A percentile compares a stretch with the other conserved stretches of the same genome.
Conservation (phyloP, 768 basidiomycete genomes). For the Trametes villosa region DNA sequence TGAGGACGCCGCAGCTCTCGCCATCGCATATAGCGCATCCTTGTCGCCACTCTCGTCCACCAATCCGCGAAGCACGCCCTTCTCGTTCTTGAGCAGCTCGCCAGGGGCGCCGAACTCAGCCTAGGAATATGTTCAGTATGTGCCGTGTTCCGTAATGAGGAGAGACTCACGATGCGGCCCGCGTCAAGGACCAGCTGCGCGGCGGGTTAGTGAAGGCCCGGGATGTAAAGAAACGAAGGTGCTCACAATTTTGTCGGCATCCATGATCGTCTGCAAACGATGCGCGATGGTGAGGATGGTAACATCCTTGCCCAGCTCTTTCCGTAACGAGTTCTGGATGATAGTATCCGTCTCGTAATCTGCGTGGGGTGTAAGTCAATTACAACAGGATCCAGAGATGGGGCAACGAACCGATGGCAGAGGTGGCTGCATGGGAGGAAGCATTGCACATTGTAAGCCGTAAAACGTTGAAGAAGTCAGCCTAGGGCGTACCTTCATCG, state of each 20-base stretch:
- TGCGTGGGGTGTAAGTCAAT: constrained; percentile 3
- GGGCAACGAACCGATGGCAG: constrained; percentile 43
- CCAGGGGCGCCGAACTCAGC: constrained; percentile 58
- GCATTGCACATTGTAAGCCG: too few species aligned
- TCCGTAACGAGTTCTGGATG: constrained; percentile 48
- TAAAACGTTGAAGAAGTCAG: background rate
- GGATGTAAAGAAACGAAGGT: background rate
- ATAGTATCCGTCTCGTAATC: constrained; percentile 51
- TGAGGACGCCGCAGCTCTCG: constrained; percentile 13
- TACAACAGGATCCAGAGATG: background rate
- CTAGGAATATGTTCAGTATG: constrained; percentile 22
- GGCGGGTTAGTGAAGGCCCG: background rate
- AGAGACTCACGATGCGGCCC: constrained; percentile 42
- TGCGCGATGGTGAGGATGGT: constrained; percentile 56
- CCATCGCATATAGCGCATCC: constrained; percentile 51
- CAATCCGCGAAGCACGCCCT: constrained; percentile 54
- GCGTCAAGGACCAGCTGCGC: constrained; percentile 47
- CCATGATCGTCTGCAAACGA: constrained; percentile 49
- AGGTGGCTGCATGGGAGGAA: constrained; percentile 40
- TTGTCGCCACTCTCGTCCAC: constrained; percentile 63
- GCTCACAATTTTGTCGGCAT: constrained; percentile 59
- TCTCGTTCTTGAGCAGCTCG: constrained; percentile 53
- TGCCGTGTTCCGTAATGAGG: background rate
- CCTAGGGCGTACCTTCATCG: constrained; percentile 48
- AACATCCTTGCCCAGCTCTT: constrained; percentile 41